phyloP scores from a whole-genome alignment of 2,329 filamentous ascomycete species.

The Epichloe festucae region DNA sequence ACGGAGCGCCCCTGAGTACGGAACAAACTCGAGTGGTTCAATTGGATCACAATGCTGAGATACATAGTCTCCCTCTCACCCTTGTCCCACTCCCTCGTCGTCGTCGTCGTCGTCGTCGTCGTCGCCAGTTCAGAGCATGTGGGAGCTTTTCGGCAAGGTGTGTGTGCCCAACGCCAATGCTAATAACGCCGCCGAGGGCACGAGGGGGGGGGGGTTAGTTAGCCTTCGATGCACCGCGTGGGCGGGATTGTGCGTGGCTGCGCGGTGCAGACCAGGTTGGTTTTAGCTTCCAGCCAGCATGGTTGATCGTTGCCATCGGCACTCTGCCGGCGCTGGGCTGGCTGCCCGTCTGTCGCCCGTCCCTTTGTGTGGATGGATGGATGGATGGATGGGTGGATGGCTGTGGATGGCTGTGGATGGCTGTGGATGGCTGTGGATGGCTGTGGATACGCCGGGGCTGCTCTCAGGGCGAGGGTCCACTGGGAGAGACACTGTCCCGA shows the following conservation, averaged over 20 bases:
- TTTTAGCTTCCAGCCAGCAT: neutral
- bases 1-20: too few relatives aligned
- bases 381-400: neutral
- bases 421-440: neutral
- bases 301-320: constrained; percentile 2
- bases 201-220: too few relatives aligned
- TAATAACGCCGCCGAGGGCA: too few relatives aligned
- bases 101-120: too few relatives aligned
- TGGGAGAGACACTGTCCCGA: neutral
- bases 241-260: too few relatives aligned
- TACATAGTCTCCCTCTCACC: neutral
- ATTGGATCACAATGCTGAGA: neutral
- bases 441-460: neutral
- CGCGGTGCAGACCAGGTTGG: neutral
- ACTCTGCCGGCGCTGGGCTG: constrained; percentile 4
- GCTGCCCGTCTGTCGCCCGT: neutral
- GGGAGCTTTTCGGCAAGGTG: neutral
- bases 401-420: too few relatives aligned
- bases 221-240: neutral
- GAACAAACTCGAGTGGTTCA: neutral
- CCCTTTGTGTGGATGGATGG: neutral
- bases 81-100: neutral
- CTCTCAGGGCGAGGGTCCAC: neutral
- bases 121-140: neutral
- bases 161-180: neutral